A percentile compares a stretch with the other conserved stretches of the same genome.
Conservation (phyloP, 2,329 filamentous ascomycete genomes). For the Peltaster fructicola region DNA sequence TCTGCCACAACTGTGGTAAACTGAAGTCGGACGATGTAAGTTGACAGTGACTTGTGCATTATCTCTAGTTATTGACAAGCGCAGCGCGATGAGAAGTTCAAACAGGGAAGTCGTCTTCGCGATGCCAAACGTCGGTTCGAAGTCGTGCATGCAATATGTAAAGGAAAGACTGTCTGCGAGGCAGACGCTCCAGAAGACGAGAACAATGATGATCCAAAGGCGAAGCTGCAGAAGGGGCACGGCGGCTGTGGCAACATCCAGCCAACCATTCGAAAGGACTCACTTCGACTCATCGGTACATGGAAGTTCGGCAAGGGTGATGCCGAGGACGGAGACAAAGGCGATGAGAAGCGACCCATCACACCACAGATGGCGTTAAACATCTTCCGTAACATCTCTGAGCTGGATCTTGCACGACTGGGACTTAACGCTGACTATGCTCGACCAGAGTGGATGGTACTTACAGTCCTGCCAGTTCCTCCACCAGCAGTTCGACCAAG, state of each 20-base stretch:
- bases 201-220: constrained; percentile 44
- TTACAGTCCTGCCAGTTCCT: constrained; percentile 86
- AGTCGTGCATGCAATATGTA: constrained; percentile 79
- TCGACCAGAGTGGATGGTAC: constrained; percentile 93
- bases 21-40: constrained; percentile 96
- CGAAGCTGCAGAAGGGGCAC: constrained; percentile 43
- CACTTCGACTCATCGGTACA: constrained; percentile 61
- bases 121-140: constrained; percentile 93
- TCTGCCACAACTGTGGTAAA: constrained; percentile 98
- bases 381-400: constrained; percentile 70
- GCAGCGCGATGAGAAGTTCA: constrained; percentile 71
- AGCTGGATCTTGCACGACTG: constrained; percentile 68
- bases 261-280: constrained; percentile 73
- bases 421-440: constrained; percentile 90
- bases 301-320: constrained; percentile 54
- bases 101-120: constrained; percentile 62
- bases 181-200: constrained; percentile 52
- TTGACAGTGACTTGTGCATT: constrained; percentile 29
- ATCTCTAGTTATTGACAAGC: constrained; percentile 18
- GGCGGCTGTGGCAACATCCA: constrained; percentile 88
- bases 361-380: constrained; percentile 70
- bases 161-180: constrained; percentile 71
- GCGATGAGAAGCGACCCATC: constrained; percentile 64
- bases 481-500: constrained; percentile 90
- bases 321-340: constrained; percentile 49